Percentiles rank a stretch among this genome's conserved stretches.
These are phyloP conservation scores for Warburgia ugandensis DNA, from an alignment of 164 flowering plant genomes.

Conservation along the genomic window DNA sequence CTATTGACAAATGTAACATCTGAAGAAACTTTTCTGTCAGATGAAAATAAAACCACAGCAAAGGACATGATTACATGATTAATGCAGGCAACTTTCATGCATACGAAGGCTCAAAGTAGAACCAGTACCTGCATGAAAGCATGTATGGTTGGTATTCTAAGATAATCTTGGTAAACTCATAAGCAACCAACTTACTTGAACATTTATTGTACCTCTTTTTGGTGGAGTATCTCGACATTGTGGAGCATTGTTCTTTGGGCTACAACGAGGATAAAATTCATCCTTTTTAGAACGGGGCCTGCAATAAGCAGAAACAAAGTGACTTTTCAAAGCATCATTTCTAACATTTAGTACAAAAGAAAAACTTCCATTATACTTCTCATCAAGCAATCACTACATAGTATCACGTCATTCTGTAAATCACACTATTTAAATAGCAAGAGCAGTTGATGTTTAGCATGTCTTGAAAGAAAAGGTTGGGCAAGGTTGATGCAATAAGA, in stretches of 20 bases:
- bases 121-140: constrained; percentile 44
- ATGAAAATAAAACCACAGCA: background rate
- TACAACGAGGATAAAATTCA: constrained; percentile 67
- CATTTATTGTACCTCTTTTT: constrained; percentile 60
- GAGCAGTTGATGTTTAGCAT: too few relatives aligned
- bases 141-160: background rate
- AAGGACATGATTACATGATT: background rate
- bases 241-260: constrained; percentile 62
- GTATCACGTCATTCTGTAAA: too few relatives aligned
- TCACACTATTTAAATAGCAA: too few relatives aligned
- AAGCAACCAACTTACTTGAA: background rate
- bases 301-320: constrained; percentile 4
- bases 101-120: background rate
- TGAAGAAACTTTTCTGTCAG: background rate
- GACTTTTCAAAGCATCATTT: too few relatives aligned
- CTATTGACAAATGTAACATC: background rate
- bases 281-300: constrained; percentile 60
- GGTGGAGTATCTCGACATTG: constrained; percentile 96
- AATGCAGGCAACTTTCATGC: background rate
- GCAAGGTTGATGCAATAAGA: too few relatives aligned
- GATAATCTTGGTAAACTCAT: background rate
- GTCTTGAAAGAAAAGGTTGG: too few relatives aligned
- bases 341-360: too few relatives aligned
- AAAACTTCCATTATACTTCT: too few relatives aligned
- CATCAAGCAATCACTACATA: too few relatives aligned